Evolutionary conservation across 257 asterid species (phyloP), one percentile per base, ranked within the genome.

Genomic region (Plantago elongata): DNA sequence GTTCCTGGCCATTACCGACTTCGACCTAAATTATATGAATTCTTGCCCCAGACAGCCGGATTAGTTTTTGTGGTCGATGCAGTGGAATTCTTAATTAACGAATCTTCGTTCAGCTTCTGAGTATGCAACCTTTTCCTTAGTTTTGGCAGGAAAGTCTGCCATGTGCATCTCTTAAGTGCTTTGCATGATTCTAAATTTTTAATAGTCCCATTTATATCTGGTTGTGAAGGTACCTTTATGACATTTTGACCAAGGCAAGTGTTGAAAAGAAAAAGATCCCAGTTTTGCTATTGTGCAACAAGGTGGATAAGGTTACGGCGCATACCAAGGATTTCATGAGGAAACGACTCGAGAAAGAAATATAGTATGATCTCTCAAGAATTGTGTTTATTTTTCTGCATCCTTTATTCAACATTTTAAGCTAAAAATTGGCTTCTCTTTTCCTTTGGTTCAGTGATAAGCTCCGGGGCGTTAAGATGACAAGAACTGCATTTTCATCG

Each of bases 1-100:
- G 85, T 92, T 74, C 97, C 95, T 59, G 99, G 99, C 42, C 95
- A 89, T 55, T 81, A 89, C 65, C 89, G 94, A 42, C 91, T 92
- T 66, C 79, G 84, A 43, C 77, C 89, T 59, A 83, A 86, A 75
- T 69, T 92, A 47, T 95, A 84, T 14, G 91, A 84, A 59, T 81
- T 75, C 76, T 78, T 89, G 85, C 83, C 89, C 70, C 91, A 69
- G 72, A 89, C 95, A 67, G 94, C 95, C 9, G 95, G 77, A 38
- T 42, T 78, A 54, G 82, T 81, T 9, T 64, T 64, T 64, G 68
- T 64, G 27, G 68, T 64, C 51, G 68, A 64, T 64, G 61, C 68
- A 51, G 86, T 90, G 72, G 96, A 89, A 38, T 89, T 90, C 62
- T 75, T 92, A n/a, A n/a, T n/a, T n/a, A 55, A 88, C 97, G 14